Evolutionary conservation across 164 flowering plant genomes (phyloP).

Genomic region (Umbellularia californica): DNA sequence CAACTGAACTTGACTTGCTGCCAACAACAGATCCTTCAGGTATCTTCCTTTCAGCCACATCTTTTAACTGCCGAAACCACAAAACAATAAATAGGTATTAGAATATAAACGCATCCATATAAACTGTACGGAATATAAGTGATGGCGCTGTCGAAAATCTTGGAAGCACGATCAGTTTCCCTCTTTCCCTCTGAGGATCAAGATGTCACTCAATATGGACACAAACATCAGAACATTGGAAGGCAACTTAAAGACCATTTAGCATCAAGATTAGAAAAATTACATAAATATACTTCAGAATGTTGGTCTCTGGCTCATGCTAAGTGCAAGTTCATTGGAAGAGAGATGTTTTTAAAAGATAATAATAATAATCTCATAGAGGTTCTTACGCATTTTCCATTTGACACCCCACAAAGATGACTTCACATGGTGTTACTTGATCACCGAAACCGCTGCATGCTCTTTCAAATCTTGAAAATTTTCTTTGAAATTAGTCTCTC

Average conservation of each 20-base stretch:
- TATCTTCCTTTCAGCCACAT: conserved; percentile 43
- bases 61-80: conserved; percentile 53
- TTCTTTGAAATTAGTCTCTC: too few species aligned
- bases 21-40: conserved; percentile 26
- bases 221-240: not conserved
- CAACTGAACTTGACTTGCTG: conserved; percentile 16
- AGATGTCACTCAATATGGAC: not conserved
- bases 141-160: not conserved
- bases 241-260: not conserved
- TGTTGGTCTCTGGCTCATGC: not conserved
- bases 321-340: not conserved
- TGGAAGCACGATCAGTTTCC: not conserved
- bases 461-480: too few species aligned
- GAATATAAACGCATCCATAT: not conserved
- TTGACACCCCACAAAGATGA: not conserved
- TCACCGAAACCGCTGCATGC: too few species aligned
- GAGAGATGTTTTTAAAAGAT: not conserved
- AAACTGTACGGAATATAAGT: conserved; percentile 3
- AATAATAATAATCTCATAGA: not conserved
- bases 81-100: conserved; percentile 4
- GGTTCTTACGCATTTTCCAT: too few species aligned
- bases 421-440: not conserved
- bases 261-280: not conserved
- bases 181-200: not conserved
- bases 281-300: not conserved